Evolutionary conservation across 768 basidiomycete species (phyloP).

Genomic region (Boletus speciosus): DNA sequence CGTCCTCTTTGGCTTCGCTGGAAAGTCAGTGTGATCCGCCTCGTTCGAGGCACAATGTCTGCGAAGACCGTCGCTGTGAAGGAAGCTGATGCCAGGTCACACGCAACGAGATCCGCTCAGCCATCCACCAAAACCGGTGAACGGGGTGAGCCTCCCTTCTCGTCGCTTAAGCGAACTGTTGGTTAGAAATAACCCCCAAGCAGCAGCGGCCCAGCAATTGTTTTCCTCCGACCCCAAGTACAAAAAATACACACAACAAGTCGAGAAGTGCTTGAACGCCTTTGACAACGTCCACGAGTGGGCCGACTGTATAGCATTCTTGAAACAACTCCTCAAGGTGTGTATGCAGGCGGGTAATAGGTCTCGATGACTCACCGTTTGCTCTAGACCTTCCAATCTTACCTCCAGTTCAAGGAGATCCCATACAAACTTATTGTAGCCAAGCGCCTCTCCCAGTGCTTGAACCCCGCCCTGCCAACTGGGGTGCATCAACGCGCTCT

Average conservation of each 20-base stretch:
- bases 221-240: conserved; percentile 85
- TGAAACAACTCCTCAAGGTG: conserved; percentile 92
- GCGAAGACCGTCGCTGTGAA: conserved; percentile 12
- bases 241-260: conserved; percentile 89
- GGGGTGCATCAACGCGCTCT: conserved; percentile 96
- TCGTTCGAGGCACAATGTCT: conserved; percentile 19
- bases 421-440: conserved; percentile 92
- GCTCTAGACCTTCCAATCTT: conserved; percentile 85
- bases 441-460: conserved; percentile 91
- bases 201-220: conserved; percentile 50
- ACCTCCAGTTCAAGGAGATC: conserved; percentile 93
- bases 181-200: background rate
- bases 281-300: conserved; percentile 98
- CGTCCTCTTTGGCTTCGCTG: conserved; percentile 2
- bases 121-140: conserved; percentile 21
- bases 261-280: conserved; percentile 88
- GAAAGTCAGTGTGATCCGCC: conserved; percentile 12
- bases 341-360: conserved; percentile 1
- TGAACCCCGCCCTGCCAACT: conserved; percentile 95
- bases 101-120: conserved; percentile 7
- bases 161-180: background rate
- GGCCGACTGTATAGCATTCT: conserved; percentile 98
- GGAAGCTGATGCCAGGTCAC: conserved; percentile 18
- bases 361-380: background rate
- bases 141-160: conserved; percentile 29